Percentiles rank a stretch among this genome's conserved stretches.
phyloP scores from a whole-genome alignment of 2,329 filamentous ascomycete species.

The Diaporthe sp. region DNA sequence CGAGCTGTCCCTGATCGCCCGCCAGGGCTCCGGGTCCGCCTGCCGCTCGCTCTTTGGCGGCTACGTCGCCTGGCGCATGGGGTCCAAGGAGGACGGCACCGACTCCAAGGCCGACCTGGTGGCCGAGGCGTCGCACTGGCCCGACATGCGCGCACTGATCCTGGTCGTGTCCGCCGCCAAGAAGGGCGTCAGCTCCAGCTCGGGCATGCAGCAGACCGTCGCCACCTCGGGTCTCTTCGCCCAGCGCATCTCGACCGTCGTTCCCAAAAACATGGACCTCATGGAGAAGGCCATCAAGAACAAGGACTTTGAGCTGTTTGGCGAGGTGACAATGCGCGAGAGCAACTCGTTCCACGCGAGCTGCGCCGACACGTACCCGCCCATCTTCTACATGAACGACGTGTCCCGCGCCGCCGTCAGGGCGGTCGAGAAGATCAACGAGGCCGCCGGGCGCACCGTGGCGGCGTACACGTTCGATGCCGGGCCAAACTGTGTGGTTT shows the following conservation, averaged over 20 bases:
- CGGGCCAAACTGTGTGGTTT: constrained; percentile 95
- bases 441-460: constrained; percentile 80
- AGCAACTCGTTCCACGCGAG: constrained; percentile 97
- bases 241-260: constrained; percentile 79
- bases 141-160: constrained; percentile 91
- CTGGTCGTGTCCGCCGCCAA: constrained; percentile 94
- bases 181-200: constrained; percentile 93
- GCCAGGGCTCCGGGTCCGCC: constrained; percentile 94
- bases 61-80: constrained; percentile 95
- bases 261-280: constrained; percentile 83
- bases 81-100: constrained; percentile 79
- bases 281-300: constrained; percentile 87
- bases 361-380: constrained; percentile 94
- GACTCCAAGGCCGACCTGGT: constrained; percentile 93
- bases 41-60: constrained; percentile 95
- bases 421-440: constrained; percentile 91
- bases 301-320: constrained; percentile 88
- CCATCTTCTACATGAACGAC: constrained; percentile 99
- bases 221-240: constrained; percentile 90
- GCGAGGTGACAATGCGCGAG: constrained; percentile 93
- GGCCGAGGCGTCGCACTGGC: constrained; percentile 92
- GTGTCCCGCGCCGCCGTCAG: constrained; percentile 88
- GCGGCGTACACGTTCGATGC: constrained; percentile 98
- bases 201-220: constrained; percentile 98
- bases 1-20: constrained; percentile 88